A percentile compares a stretch with the other conserved stretches of the same genome.
Evolutionary conservation across 768 basidiomycete genomes (phyloP).

Genomic region (Lanmaoa rubissima): DNA sequence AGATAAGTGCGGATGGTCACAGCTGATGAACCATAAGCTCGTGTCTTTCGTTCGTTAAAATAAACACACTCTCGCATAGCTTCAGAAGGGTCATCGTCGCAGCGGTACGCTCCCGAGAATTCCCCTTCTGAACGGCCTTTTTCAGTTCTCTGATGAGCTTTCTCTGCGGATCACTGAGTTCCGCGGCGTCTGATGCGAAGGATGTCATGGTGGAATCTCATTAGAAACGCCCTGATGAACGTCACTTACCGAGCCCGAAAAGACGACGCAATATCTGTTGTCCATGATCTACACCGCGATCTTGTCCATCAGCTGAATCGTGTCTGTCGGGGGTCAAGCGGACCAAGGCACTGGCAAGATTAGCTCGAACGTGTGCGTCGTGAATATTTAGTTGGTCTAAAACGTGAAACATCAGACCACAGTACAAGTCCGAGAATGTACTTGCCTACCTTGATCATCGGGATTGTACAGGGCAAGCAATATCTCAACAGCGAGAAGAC

Average conservation of each 20-base stretch:
- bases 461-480: slow-evolving; percentile 11
- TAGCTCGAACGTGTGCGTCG: slow-evolving; percentile 10
- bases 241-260: slow-evolving; percentile 20
- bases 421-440: background rate
- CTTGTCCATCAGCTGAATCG: background rate
- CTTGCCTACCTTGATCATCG: slow-evolving; percentile 1
- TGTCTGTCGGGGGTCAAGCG: background rate
- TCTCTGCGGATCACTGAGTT: slow-evolving; percentile 1
- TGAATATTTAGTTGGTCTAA: slow-evolving; percentile 10
- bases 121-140: background rate
- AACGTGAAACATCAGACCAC: background rate
- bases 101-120: slow-evolving; percentile 20
- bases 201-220: background rate
- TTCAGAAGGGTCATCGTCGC: slow-evolving; percentile 24
- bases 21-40: slow-evolving; percentile 10
- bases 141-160: slow-evolving; percentile 15
- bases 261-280: slow-evolving; percentile 5
- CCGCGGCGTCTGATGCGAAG: slow-evolving; percentile 1
- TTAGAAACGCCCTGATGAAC: background rate
- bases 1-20: slow-evolving; percentile 6
- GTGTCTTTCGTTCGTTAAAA: background rate
- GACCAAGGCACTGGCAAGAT: slow-evolving; percentile 18
- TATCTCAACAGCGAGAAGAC: slow-evolving; percentile 23
- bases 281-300: background rate
- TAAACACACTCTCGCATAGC: slow-evolving; percentile 18